Evolutionary conservation across 2,329 filamentous ascomycete genomes (phyloP).

Genomic region (Botryotinia calthae): DNA sequence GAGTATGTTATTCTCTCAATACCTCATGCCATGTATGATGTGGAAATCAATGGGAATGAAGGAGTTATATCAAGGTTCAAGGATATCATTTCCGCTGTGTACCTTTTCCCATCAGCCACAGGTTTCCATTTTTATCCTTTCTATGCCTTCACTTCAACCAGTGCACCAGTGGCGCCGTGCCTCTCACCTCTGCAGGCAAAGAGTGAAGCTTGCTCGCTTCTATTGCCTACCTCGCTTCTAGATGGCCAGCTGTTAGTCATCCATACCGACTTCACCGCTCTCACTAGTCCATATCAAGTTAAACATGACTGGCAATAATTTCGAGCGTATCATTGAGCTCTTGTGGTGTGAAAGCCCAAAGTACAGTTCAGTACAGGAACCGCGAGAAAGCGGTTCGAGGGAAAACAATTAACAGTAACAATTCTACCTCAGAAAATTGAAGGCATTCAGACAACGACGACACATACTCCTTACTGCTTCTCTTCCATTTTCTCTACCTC

Average conservation of each 20-base stretch:
- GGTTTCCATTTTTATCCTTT: neutral
- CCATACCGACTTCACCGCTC: neutral
- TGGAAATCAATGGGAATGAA: neutral
- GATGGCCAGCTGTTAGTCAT: neutral
- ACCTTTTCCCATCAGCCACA: constrained; percentile 8
- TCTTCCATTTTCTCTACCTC: neutral
- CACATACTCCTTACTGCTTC: neutral
- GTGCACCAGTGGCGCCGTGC: too few species aligned
- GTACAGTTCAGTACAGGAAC: neutral
- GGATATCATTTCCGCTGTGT: neutral
- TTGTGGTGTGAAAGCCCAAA: neutral
- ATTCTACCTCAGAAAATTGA: neutral
- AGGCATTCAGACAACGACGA: constrained; percentile 3
- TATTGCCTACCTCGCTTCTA: too few species aligned
- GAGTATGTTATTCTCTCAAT: neutral
- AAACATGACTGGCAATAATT: constrained; percentile 13
- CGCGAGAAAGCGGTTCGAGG: constrained; percentile 3
- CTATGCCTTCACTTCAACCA: neutral
- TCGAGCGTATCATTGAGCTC: neutral
- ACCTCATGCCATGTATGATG: too few species aligned
- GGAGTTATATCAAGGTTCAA: constrained; percentile 1
- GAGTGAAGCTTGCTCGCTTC: neutral
- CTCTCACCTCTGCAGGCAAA: too few species aligned
- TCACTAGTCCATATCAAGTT: neutral
- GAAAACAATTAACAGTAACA: neutral